These are phyloP conservation scores for Aplosporella prunicola DNA, from an alignment of 2,329 filamentous ascomycete species.

Conservation along the genomic window DNA sequence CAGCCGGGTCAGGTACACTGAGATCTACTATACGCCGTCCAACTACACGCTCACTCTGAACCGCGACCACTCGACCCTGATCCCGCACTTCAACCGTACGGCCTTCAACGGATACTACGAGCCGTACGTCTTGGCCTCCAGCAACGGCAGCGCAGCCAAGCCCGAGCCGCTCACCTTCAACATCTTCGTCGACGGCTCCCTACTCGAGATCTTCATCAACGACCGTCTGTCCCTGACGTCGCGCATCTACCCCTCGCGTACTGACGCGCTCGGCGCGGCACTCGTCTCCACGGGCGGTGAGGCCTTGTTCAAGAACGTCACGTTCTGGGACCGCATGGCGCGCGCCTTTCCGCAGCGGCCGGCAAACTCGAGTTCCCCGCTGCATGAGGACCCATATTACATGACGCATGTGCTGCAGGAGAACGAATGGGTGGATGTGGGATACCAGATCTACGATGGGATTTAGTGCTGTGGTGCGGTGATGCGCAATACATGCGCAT, in stretches of 20 bases:
- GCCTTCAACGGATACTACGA: conserved; percentile 39
- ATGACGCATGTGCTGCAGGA: conserved; percentile 4
- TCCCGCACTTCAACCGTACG: conserved; percentile 34
- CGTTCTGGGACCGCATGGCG: conserved; percentile 5
- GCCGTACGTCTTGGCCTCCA: conserved; percentile 24
- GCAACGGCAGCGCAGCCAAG: conserved; percentile 18
- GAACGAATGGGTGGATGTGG: conserved; percentile 8
- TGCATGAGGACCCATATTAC: conserved; percentile 8
- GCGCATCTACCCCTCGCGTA: conserved; percentile 37
- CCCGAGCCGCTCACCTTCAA: conserved; percentile 34
- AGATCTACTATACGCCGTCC: conserved; percentile 36
- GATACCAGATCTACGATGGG: conserved; percentile 4
- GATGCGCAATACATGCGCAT: too few relatives aligned
- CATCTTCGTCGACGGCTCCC: conserved; percentile 39
- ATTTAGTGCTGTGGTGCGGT: not conserved
- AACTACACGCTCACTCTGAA: conserved; percentile 39
- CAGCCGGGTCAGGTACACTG: too few relatives aligned
- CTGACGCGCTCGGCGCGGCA: conserved; percentile 19
- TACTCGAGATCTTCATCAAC: conserved; percentile 40
- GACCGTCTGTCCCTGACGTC: conserved; percentile 33
- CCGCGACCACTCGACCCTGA: conserved; percentile 33
- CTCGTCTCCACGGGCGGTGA: not conserved
- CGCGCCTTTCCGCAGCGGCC: conserved; percentile 6
- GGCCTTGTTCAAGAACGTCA: conserved; percentile 4
- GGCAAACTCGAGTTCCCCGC: conserved; percentile 5